These are phyloP conservation scores for Fusarium temperatum DNA, from an alignment of 2,329 filamentous ascomycete genomes.

Conservation along the genomic window DNA sequence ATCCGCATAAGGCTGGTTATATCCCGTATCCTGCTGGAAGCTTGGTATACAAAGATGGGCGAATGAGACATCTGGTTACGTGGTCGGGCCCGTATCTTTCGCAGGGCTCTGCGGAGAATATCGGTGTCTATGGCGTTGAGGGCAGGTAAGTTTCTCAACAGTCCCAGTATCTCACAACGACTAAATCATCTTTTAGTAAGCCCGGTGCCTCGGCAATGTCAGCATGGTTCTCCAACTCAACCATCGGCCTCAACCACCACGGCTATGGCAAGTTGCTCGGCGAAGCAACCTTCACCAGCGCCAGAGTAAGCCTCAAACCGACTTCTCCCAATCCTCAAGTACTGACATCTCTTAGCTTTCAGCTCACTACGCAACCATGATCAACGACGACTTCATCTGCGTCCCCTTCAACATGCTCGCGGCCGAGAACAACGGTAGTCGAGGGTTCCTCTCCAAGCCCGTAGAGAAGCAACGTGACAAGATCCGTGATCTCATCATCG, in stretches of 20 bases:
- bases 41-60: slow-evolving; percentile 54
- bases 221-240: slow-evolving; percentile 55
- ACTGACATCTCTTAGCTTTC: slow-evolving; percentile 44
- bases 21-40: slow-evolving; percentile 57
- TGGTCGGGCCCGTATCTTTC: slow-evolving; percentile 55
- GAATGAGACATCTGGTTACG: slow-evolving; percentile 55
- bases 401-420: slow-evolving; percentile 55
- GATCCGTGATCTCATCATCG: slow-evolving; percentile 51
- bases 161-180: rapidly evolving
- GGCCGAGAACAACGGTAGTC: slow-evolving; percentile 42
- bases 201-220: slow-evolving; percentile 57
- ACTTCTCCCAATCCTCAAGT: rapidly evolving
- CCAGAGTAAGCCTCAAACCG: slow-evolving; percentile 41
- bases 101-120: slow-evolving; percentile 50
- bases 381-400: slow-evolving; percentile 49
- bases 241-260: slow-evolving; percentile 51
- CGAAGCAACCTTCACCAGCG: slow-evolving; percentile 56
- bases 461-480: slow-evolving; percentile 49
- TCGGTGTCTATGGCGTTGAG: slow-evolving; percentile 56
- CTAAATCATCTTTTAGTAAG: slow-evolving; percentile 41
- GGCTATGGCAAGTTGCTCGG: slow-evolving; percentile 55
- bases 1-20: slow-evolving; percentile 59
- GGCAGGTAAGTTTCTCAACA: slow-evolving; percentile 45
- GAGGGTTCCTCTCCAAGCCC: slow-evolving; percentile 26
- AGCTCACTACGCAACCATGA: slow-evolving; percentile 53